Evolutionary conservation across 106 monocot genomes (phyloP).

Genomic region (Apostasia shenzhenica): DNA sequence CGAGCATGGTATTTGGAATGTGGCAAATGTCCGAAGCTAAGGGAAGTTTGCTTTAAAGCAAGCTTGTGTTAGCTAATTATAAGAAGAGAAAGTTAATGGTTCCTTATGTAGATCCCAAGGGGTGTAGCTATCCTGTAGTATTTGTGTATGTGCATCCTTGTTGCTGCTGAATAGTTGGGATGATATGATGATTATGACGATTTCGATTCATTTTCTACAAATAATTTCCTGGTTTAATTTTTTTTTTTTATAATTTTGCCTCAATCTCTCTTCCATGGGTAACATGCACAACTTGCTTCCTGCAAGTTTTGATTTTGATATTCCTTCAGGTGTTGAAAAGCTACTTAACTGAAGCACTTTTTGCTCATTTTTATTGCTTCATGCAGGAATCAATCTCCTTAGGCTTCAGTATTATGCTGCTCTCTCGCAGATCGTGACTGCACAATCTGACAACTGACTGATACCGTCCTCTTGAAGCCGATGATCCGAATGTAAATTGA

Average conservation of each 20-base stretch:
- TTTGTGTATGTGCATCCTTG: too few relatives aligned
- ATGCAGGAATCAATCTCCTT: constrained; percentile 32
- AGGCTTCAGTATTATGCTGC: constrained; percentile 19
- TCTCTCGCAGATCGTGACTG: background rate
- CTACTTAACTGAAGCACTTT: background rate
- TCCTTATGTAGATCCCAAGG: too few relatives aligned
- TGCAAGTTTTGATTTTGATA: background rate
- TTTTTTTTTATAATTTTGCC: background rate
- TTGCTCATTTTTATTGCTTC: background rate
- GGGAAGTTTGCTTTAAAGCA: too few relatives aligned
- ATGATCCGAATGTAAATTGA: background rate
- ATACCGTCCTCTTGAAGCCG: background rate
- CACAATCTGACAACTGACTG: background rate
- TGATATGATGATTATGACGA: too few relatives aligned
- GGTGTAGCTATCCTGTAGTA: too few relatives aligned
- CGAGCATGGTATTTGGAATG: too few relatives aligned
- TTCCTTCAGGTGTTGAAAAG: background rate
- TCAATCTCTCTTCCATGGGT: background rate
- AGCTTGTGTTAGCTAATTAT: too few relatives aligned
- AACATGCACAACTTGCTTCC: background rate
- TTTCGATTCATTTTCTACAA: too few relatives aligned
- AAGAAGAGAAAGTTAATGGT: too few relatives aligned
- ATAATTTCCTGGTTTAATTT: too few relatives aligned
- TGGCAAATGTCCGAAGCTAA: too few relatives aligned
- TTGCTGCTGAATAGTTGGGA: too few relatives aligned